phyloP scores from a whole-genome alignment of 73 alveolate species.

The Tetrahymena borealis region DNA sequence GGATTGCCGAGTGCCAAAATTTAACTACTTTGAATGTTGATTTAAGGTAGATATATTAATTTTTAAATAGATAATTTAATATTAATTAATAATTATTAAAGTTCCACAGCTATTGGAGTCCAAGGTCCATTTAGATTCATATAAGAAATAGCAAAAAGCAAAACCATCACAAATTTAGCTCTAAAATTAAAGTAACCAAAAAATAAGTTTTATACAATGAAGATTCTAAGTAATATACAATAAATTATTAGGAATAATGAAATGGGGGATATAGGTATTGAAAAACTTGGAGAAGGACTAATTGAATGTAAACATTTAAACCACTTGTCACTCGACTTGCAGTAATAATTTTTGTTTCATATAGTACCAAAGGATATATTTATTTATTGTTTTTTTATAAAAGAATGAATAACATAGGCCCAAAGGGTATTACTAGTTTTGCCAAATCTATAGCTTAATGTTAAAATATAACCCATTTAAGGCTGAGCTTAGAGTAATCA shows the following conservation, averaged over 20 bases:
- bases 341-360: background rate
- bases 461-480: background rate
- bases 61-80: background rate
- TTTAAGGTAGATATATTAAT: background rate
- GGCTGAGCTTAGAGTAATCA: background rate
- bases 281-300: background rate
- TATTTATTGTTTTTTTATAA: background rate
- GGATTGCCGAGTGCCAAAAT: background rate
- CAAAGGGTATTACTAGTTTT: background rate
- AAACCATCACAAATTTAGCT: background rate
- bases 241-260: background rate
- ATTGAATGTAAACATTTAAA: background rate
- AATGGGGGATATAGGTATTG: background rate
- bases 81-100: background rate
- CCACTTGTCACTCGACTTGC: background rate
- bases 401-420: background rate
- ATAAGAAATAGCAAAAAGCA: background rate
- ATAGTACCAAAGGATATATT: background rate
- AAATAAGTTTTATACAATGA: background rate
- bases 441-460: background rate
- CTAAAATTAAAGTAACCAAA: background rate
- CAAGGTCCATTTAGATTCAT: background rate
- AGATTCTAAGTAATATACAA: background rate
- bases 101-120: background rate
- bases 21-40: background rate